phyloP scores from a whole-genome alignment of 768 basidiomycete genomes.

The Basidioascus undulatus region DNA sequence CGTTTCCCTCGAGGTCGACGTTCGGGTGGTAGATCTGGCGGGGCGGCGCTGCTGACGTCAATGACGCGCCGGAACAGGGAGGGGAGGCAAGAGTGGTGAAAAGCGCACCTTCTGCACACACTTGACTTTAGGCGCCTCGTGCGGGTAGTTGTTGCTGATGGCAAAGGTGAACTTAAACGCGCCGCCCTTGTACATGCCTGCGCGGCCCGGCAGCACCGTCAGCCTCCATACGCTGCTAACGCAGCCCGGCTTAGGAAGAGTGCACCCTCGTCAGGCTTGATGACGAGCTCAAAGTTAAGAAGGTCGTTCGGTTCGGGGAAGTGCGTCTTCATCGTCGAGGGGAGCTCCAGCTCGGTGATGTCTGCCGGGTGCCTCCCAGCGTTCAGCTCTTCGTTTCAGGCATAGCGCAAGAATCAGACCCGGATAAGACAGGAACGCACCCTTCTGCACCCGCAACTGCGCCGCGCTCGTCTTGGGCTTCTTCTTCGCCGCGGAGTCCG shows the following conservation, averaged over 20 bases:
- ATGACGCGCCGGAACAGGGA: background rate
- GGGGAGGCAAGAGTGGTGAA: background rate
- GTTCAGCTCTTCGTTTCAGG: background rate
- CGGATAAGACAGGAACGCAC: slow-evolving; percentile 22
- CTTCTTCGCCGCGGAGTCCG: slow-evolving; percentile 90
- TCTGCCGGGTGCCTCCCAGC: slow-evolving; percentile 27
- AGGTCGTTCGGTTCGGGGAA: slow-evolving; percentile 85
- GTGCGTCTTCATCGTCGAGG: slow-evolving; percentile 81
- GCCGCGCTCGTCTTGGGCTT: slow-evolving; percentile 96
- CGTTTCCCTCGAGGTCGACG: slow-evolving; percentile 91
- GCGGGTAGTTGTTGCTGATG: slow-evolving; percentile 95
- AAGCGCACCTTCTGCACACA: slow-evolving; percentile 69
- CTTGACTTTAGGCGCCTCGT: slow-evolving; percentile 97
- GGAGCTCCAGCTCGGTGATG: slow-evolving; percentile 85
- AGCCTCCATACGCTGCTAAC: background rate
- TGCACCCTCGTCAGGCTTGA: slow-evolving; percentile 87
- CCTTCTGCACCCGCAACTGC: slow-evolving; percentile 98
- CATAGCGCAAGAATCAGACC: background rate
- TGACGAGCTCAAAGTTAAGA: slow-evolving; percentile 85
- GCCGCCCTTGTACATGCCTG: slow-evolving; percentile 97
- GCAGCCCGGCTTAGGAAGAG: slow-evolving; percentile 2
- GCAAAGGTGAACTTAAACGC: slow-evolving; percentile 78
- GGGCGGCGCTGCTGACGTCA: background rate
- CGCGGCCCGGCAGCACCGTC: background rate
- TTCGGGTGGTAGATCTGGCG: slow-evolving; percentile 99